Evolutionary conservation across 164 flowering plant genomes (phyloP).

Genomic region (Litsea cubeba): DNA sequence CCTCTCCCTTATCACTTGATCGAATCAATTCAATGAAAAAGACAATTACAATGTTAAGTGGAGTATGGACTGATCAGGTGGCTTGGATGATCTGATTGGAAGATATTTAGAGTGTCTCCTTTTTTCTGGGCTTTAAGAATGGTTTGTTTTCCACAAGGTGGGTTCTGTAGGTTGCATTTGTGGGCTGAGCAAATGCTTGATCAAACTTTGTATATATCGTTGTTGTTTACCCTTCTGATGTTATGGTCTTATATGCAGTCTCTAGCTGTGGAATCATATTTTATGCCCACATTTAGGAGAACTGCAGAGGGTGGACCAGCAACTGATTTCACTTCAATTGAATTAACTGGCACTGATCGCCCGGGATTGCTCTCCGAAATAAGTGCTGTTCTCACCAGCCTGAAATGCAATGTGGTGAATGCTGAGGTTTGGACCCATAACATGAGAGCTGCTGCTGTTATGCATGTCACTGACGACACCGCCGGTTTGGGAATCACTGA

Average conservation of each 20-base stretch:
- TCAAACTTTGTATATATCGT: neutral
- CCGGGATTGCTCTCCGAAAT: conserved; percentile 91
- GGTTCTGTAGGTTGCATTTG: neutral
- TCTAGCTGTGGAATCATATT: conserved; percentile 65
- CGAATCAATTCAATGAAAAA: neutral
- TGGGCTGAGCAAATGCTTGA: neutral
- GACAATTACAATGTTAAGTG: no score
- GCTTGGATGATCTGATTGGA: neutral
- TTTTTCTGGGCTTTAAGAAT: neutral
- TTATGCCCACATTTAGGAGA: conserved; percentile 43
- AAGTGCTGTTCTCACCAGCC: conserved; percentile 73
- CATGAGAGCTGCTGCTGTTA: conserved; percentile 75
- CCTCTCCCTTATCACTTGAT: neutral
- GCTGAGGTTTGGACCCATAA: conserved; percentile 99
- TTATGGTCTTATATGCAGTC: conserved; percentile 38
- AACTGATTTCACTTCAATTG: conserved; percentile 65
- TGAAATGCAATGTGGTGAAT: conserved; percentile 80
- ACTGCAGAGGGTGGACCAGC: conserved; percentile 60
- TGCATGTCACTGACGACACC: conserved; percentile 72
- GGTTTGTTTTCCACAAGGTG: neutral
- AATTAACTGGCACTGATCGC: conserved; percentile 77
- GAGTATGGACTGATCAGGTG: neutral
- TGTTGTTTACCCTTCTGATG: conserved; percentile 5
- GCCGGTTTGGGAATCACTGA: conserved; percentile 56
- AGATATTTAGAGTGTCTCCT: neutral